These are phyloP conservation scores for Thymus quinquecostatus DNA, from an alignment of 257 asterid genomes.

Conservation along the genomic window DNA sequence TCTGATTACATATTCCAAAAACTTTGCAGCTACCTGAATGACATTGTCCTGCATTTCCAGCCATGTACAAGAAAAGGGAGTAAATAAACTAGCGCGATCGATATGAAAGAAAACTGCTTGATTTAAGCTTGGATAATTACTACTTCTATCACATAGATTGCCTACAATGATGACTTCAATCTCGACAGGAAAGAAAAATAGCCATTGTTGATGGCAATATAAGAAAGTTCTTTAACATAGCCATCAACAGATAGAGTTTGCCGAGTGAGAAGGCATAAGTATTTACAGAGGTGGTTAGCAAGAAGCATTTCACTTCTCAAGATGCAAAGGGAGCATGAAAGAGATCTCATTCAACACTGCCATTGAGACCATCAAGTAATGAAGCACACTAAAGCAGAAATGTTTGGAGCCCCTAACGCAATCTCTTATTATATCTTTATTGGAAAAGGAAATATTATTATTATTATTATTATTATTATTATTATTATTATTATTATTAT, in stretches of 20 bases:
- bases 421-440: not conserved
- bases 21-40: slow-evolving; percentile 39
- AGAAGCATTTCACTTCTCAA: not conserved
- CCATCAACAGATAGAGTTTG: not conserved
- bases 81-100: slow-evolving; percentile 12
- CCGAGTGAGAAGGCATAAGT: not conserved
- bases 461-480: too few relatives aligned
- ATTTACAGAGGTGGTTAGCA: not conserved
- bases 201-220: not conserved
- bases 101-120: slow-evolving; percentile 9
- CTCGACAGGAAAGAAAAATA: not conserved
- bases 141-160: not conserved
- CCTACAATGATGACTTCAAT: not conserved
- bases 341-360: too few relatives aligned
- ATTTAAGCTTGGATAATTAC: slow-evolving; percentile 17
- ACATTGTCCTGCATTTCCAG: slow-evolving; percentile 67
- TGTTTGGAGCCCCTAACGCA: not conserved
- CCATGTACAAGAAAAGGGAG: slow-evolving; percentile 30
- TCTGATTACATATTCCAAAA: slow-evolving; percentile 72
- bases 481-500: too few relatives aligned
- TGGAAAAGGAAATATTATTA: too few relatives aligned
- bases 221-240: not conserved
- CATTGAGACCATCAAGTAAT: not conserved
- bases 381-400: not conserved
- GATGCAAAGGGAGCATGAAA: not conserved